Evolutionary conservation across 2,329 filamentous ascomycete genomes (phyloP).

Genomic region (Geosmithia putterillii): DNA sequence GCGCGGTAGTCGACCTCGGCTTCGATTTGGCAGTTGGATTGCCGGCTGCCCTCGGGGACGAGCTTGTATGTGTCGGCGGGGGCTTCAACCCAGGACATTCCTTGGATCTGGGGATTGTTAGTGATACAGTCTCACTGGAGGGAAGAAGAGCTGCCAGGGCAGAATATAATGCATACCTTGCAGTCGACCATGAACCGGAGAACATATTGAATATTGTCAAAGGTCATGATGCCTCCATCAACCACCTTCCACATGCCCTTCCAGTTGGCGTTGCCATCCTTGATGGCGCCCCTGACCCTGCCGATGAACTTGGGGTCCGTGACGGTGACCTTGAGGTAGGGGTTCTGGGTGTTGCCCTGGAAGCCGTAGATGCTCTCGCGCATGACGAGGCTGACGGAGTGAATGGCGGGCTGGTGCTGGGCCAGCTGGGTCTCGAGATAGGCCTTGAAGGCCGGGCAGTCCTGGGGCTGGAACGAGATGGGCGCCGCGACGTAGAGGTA

Average conservation of each 20-base stretch:
- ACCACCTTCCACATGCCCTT: conserved; percentile 74
- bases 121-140: not conserved
- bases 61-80: conserved; percentile 62
- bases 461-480: conserved; percentile 62
- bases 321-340: conserved; percentile 87
- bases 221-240: conserved; percentile 68
- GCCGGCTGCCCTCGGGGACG: conserved; percentile 50
- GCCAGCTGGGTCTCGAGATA: conserved; percentile 72
- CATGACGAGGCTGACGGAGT: conserved; percentile 71
- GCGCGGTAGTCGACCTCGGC: conserved; percentile 73
- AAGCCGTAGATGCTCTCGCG: conserved; percentile 90
- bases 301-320: conserved; percentile 78
- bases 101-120: conserved; percentile 49
- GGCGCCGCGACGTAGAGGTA: conserved; percentile 92
- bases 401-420: conserved; percentile 61
- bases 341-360: conserved; percentile 82
- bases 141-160: not conserved
- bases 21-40: conserved; percentile 96
- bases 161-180: conserved; percentile 38
- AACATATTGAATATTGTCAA: conserved; percentile 92
- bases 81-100: conserved; percentile 96
- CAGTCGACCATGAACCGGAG: conserved; percentile 97
- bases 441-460: conserved; percentile 66
- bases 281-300: conserved; percentile 62
- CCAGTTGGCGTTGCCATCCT: conserved; percentile 71